These are phyloP conservation scores for Cryptosporidium sp. DNA, from an alignment of 169 alveolate species.

Conservation along the genomic window DNA sequence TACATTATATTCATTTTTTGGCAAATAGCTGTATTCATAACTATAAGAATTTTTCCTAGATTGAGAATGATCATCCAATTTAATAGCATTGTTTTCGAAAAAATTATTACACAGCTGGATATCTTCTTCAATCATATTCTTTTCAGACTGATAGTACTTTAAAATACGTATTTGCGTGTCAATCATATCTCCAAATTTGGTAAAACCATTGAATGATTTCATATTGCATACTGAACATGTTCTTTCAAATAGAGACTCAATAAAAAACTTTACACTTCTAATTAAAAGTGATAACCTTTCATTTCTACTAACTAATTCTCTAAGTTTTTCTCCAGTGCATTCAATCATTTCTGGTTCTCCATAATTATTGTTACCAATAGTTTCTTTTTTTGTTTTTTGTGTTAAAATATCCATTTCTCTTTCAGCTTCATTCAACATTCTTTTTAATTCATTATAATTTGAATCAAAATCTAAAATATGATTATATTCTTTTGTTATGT, in stretches of 20 bases:
- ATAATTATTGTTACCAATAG: not conserved
- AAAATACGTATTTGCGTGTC: conserved; percentile 35
- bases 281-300: conserved; percentile 16
- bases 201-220: conserved; percentile 18
- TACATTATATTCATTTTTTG: not conserved
- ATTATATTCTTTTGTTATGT: not conserved
- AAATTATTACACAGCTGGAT: conserved; percentile 24
- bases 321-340: not conserved
- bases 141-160: conserved; percentile 9
- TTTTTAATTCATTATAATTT: conserved; percentile 15
- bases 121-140: not conserved
- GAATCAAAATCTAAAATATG: not conserved
- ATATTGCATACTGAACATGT: conserved; percentile 22
- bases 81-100: conserved; percentile 19
- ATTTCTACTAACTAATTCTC: not conserved
- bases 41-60: not conserved
- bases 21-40: not conserved
- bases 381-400: not conserved
- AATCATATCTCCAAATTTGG: conserved; percentile 30
- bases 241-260: conserved; percentile 47
- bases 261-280: conserved; percentile 29
- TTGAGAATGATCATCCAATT: conserved; percentile 5
- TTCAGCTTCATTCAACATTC: not conserved
- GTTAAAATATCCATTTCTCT: not conserved
- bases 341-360: not conserved